phyloP scores from a whole-genome alignment of 257 asterid species.

The Salvia hispanica region DNA sequence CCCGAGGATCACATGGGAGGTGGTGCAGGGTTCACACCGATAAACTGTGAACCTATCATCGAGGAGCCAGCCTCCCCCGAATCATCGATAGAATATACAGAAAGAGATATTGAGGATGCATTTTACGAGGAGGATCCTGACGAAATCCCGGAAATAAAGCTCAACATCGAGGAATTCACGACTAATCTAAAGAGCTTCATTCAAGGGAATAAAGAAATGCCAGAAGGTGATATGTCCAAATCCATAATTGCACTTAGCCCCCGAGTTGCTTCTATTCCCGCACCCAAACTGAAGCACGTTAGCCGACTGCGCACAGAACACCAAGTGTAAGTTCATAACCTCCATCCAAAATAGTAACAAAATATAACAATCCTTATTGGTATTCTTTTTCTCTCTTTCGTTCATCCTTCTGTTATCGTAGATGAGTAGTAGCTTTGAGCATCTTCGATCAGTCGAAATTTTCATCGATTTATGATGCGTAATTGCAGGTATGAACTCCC shows the following conservation, averaged over 20 bases:
- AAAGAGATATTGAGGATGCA: slow-evolving; percentile 81
- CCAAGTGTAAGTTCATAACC: slow-evolving; percentile 66
- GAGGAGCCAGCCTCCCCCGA: slow-evolving; percentile 91
- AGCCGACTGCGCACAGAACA: slow-evolving; percentile 93
- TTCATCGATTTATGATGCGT: slow-evolving; percentile 32
- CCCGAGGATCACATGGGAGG: slow-evolving; percentile 38
- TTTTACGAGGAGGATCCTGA: slow-evolving; percentile 87
- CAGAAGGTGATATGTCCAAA: slow-evolving; percentile 65
- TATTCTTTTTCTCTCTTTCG: too few species aligned
- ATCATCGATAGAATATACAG: slow-evolving; percentile 49
- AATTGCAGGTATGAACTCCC: slow-evolving; percentile 79
- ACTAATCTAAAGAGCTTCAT: slow-evolving; percentile 60
- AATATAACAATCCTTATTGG: too few species aligned
- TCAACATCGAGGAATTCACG: slow-evolving; percentile 69
- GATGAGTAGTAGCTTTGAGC: slow-evolving; percentile 8
- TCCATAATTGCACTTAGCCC: slow-evolving; percentile 72
- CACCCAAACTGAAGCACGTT: slow-evolving; percentile 74
- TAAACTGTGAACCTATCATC: slow-evolving; percentile 65
- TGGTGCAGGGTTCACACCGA: slow-evolving; percentile 31
- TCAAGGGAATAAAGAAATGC: slow-evolving; percentile 51
- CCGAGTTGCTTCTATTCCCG: slow-evolving; percentile 66
- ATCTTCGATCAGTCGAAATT: background rate
- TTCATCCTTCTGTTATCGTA: background rate
- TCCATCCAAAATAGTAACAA: background rate
- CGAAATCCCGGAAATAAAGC: slow-evolving; percentile 82